Base-by-base conservation (phyloP, 2,329 filamentous ascomycete genomes). In the Chrysoporthe deuterocubensis region DNA sequence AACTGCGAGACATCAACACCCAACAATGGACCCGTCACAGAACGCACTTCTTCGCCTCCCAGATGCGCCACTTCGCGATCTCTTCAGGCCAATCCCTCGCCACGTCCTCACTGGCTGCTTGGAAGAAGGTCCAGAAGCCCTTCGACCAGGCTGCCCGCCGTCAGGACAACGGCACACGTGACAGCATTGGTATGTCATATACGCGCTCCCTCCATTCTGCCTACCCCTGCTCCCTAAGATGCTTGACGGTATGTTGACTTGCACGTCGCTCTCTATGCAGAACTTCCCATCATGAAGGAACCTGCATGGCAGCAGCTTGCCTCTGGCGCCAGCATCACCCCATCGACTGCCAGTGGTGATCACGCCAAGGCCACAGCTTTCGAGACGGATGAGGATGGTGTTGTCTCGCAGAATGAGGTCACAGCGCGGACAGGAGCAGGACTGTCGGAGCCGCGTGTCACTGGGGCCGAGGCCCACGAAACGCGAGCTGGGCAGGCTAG, bases 221-320 rank as follows among this genome's bases (percentile, higher is more conserved):
- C 26, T 7, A 6, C 50, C 26, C 5, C 50, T 4, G n/a, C n/a
- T 6, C 5, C 26, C 50, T 13, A 6, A 54, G 7, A 21, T 60
- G 26, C 8, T 32, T 1, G 16, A 43, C 37, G 57, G 16, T 40
- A 7, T 44, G n/a, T 26, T 42, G 37, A 26, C 40, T 21, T 13
- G n/a, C 26, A 18, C 14, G 5, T 34, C 8, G 16, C 13, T 7
- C 11, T 18, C 14, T 16, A 16, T 14, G 13, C 42, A 69, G 68
- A 69, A 3, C 68, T 69, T 14, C 68, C 65, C 18, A 56, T 67
- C 50, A 67, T 65, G 57, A 57, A 43, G 9, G 37, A 59, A 16
- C 59, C 58, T 8, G 59, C 57, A 13, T 67, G 68, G 68, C 65
- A 69, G 62, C 26, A 52, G 14, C 65, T 67, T 16, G 68, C 65